Base-by-base conservation (phyloP, 2,329 filamentous ascomycete genomes). In the Penicillium capsulatum region DNA sequence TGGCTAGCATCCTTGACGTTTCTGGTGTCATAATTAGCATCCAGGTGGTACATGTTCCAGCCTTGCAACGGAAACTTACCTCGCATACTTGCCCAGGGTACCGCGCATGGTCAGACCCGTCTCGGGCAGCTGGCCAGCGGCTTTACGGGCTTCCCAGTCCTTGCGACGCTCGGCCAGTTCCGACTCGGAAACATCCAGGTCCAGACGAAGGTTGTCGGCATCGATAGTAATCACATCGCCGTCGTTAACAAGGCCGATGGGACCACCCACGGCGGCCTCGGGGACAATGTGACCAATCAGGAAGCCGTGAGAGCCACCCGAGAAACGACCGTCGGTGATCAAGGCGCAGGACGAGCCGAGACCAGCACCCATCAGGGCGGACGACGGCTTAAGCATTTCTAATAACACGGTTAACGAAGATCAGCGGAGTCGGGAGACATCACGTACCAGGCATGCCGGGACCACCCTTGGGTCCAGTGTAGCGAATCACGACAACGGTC, bases 211-310 rank as follows among this genome's bases (percentile, higher is more conserved):
- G 60, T 80, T 79, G 64, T 90, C 84, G 0, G 88, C 85, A 57
- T 94, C 86, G 44, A 94, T 94, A 34, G 81, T 79, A 51, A 94
- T 84, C 42, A 74, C 74, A 61, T 94, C 88, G 17, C 88, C 88
- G 52, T 94, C 83, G 53, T 77, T 65, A n/a, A 92, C 84, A 8
- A 94, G 74, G 10, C 79, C 88, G 47, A 94, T 92, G 2, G 88
- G 88, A 0, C 88, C 88, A 34, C 88, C 88, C 50, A 86, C 85
- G 60, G 86, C 83, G 7, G 88, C 88, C 69, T 94, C 88, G 17
- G 88, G 88, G 28, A 90, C 86, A 47, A 94, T 84, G 67, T 92
- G 86, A 1, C 86, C 86, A 56, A 92, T 91, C 53, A 92, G 71
- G 76, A 92, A 92, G 27, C 86, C 86, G 75, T 92, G 86, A 46